phyloP scores from a whole-genome alignment of 176 grass and related monocot species.

The Aegilops speltoides region DNA sequence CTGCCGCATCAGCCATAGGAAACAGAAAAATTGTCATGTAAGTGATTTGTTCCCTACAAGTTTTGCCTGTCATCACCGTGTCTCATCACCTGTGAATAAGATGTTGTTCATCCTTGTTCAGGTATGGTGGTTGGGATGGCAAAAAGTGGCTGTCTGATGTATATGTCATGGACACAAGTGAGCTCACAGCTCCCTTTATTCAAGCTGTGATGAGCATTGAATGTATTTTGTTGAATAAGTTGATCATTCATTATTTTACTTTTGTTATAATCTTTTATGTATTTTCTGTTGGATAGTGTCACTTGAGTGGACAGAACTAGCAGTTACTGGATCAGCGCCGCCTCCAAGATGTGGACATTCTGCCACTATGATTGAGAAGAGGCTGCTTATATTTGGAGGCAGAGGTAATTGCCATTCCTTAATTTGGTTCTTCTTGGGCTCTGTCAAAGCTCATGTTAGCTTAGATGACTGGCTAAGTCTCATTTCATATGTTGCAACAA shows the following conservation, averaged over 20 bases:
- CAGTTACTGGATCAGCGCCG: constrained; percentile 70
- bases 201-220: not conserved
- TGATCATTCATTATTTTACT: not conserved
- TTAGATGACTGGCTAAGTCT: not conserved
- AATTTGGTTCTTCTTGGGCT: not conserved
- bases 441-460: not conserved
- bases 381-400: constrained; percentile 86
- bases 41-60: constrained; percentile 20
- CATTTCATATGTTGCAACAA: not conserved
- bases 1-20: constrained; percentile 84
- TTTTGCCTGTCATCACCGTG: not conserved
- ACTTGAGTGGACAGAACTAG: constrained; percentile 88
- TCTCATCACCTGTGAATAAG: constrained; percentile 8
- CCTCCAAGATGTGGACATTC: constrained; percentile 90
- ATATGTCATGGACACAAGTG: constrained; percentile 97
- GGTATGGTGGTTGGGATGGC: constrained; percentile 95
- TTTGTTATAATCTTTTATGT: not conserved
- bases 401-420: constrained; percentile 61
- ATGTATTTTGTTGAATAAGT: constrained; percentile 19
- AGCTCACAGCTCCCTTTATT: constrained; percentile 30
- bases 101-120: constrained; percentile 35
- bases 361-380: constrained; percentile 97
- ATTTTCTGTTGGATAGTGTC: constrained; percentile 52
- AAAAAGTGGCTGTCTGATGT: constrained; percentile 99
- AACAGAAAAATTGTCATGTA: constrained; percentile 94